Base-by-base conservation (phyloP, 1,139 yeast genomes). In the Nakaseomyces bracarensis region DNA sequence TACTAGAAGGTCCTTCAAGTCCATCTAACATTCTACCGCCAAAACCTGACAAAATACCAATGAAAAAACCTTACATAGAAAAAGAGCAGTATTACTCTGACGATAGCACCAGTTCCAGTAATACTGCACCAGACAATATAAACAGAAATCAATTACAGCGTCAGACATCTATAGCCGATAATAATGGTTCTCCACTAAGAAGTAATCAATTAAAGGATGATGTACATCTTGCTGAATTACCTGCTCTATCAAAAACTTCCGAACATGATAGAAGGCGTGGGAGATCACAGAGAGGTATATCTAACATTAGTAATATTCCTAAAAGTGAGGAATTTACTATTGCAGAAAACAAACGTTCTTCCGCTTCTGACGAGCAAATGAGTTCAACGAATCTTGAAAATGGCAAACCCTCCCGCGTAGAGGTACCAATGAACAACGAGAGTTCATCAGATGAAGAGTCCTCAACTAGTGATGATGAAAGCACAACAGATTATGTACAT, bases 1-100 rank as follows among this genome's bases (percentile, higher is more conserved):
- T 59, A 36, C 49, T 48, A 33, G 63, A 61, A 41, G 63, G 65
- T 2, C 61, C 63, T 9, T 57, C 64, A 14, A 60, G 64, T 39
- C 65, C 65, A 6, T 50, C 61, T 3, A 53, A 60, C 2, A 38
- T 57, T 9, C 38, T 61, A 25, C 66, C 66, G 6, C 51, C 58
- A 3, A 59, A 52, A 38, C 48, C 61, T 2, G 51, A 54, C 36
- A 55, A 58, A 40, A 60, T 60, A 25, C 66, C 66, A n/a, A 59
- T 59, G 62, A 62, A 61, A 40, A 55, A 54, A 45, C 62, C 58
- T 6, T 55, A 47, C 31, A 46, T 46, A 22, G 49, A 47, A 5
- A 50, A 46, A 35, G 48, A 49, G 30, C 41, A 47, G 11, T 46
- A 46, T 7, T 44, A 46, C 3, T 46, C 49, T 3, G 45, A 42